Base-by-base conservation (phyloP, 2,329 filamentous ascomycete species). In the Diaporthe ampelina region DNA sequence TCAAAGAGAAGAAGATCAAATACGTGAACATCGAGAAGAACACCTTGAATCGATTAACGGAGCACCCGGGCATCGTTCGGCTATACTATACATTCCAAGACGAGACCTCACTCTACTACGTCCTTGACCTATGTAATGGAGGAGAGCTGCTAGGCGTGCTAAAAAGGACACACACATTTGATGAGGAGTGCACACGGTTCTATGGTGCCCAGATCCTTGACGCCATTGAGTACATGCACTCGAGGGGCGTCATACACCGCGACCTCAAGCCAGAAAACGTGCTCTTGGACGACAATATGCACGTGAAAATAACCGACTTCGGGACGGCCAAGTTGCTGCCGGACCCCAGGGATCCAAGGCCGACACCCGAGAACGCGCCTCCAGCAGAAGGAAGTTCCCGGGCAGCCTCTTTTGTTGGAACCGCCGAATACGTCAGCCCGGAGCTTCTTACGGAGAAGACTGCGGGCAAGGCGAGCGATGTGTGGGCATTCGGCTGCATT, bases 21-120 rank as follows among this genome's bases (percentile, higher is more conserved):
- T 99, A 99, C 81, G 97, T 99, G 84, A 99, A 98, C 84, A 99
- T 99, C 79, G 97, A 99, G 84, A 98, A 98, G 86, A 96, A 99
- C 84, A 98, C 97, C 0, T 88, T 99, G 73, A 99, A 99, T 81
- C 92, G 97, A 76, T 87, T 99, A 74, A 98, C 96, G 4, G 96
- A 99, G 77, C 97, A 99, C 81, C 97, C 97, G 9, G 97, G 97
- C 26, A 96, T 99, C 75, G 95, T 99, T 73, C 94, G 97, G 76
- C 88, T 99, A 57, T 99, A 98, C 84, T 99, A 99, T 84, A 99
- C 97, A 1, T 99, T 99, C 81, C 97, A 99, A 83, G 97, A 99
- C 83, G 96, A 98, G 82, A 91, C 94, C 29, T 98, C 95, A 4
- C 87, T 99, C 4, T 99, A 99, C 85, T 99, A 98, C 82, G 97